These are phyloP conservation scores for Penicillium carneum DNA, from an alignment of 2,329 filamentous ascomycete genomes.

Conservation along the genomic window DNA sequence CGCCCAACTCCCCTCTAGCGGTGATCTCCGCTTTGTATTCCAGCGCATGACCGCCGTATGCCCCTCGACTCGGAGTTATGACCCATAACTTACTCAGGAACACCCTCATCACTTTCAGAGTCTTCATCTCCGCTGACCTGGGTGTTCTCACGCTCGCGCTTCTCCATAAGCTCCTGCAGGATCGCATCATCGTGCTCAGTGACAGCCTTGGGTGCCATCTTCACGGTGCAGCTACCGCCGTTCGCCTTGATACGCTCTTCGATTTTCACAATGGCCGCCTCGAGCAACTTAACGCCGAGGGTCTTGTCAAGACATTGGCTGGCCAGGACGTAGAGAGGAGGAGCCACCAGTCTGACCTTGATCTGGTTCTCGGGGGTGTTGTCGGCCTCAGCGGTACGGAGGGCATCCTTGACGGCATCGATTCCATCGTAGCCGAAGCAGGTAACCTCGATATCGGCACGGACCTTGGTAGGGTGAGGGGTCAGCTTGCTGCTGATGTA, in stretches of 20 bases:
- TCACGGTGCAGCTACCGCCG: constrained; percentile 82
- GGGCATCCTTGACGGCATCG: constrained; percentile 92
- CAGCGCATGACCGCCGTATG: constrained; percentile 28
- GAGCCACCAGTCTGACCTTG: constrained; percentile 98
- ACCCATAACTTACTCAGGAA: constrained; percentile 57
- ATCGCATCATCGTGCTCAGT: constrained; percentile 98
- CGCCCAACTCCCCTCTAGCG: constrained; percentile 26
- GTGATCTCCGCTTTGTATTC: constrained; percentile 26
- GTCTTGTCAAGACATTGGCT: constrained; percentile 94
- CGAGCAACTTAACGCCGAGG: constrained; percentile 80
- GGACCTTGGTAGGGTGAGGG: constrained; percentile 97
- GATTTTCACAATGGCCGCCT: constrained; percentile 89
- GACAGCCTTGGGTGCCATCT: constrained; percentile 99
- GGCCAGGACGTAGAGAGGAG: constrained; percentile 93
- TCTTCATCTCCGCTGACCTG: constrained; percentile 97
- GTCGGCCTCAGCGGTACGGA: constrained; percentile 87
- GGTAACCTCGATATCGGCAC: constrained; percentile 94
- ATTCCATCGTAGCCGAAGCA: constrained; percentile 97
- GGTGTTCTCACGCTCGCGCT: constrained; percentile 95
- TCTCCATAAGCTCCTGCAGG: constrained; percentile 97
- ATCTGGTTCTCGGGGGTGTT: constrained; percentile 93
- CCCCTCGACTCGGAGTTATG: constrained; percentile 23
- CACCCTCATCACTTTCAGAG: constrained; percentile 92
- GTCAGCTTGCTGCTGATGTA: constrained; percentile 98
- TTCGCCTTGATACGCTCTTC: constrained; percentile 77